Evolutionary conservation across 495 filamentous ascomycete species (phyloP), one percentile per base, ranked within the genome.

Genomic region (Penicillium ochrochloron): DNA sequence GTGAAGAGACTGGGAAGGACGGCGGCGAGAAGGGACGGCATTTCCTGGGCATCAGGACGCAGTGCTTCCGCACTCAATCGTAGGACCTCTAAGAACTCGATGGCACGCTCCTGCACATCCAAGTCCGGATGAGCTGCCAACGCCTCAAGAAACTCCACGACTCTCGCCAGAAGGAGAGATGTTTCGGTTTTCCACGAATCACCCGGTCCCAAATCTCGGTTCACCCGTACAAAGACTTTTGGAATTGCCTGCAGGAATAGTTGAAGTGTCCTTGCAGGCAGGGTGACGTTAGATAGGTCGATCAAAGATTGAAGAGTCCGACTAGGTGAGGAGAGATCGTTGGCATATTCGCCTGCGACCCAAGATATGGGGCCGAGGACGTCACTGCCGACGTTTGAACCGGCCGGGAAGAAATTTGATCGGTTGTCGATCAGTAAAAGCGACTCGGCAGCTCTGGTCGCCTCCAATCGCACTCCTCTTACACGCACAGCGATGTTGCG

Each of bases 51-150:
- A 53, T 91, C 88, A n/a, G 84, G 85, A 6, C 83, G 80, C 7
- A 90, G 83, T 25, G 94, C 91, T 76, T 99, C 94, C 1, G 86
- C 84, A 14, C 90, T 90, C 46, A 99, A 80, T 50, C 92, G 90
- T 67, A 97, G 85, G 5, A 98, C 83, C 69, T 99, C 95, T 2
- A 91, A 82, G 68, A 94, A 96, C 70, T 97, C 94, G 17, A 97
- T 94, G 9, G 93, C 88, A 54, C 96, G 86, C 76, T 98, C 95
- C 74, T 99, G 95, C n/a, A 98, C 92, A 69, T 98, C 95, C 11
- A 99, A 80, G 66, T 87, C 90, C 0, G 96, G 92, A 71, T 97
- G 93, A 5, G 86, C 83, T 0, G 88, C 83, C 29, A 97, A 76
- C 0, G 86, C 82, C 57, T 97, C 94, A 3, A 97, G 79, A 50